Percentiles rank a stretch among this genome's conserved stretches.
Conservation (phyloP, 768 basidiomycete species). For the Leucocoprinus birnbaumii region DNA sequence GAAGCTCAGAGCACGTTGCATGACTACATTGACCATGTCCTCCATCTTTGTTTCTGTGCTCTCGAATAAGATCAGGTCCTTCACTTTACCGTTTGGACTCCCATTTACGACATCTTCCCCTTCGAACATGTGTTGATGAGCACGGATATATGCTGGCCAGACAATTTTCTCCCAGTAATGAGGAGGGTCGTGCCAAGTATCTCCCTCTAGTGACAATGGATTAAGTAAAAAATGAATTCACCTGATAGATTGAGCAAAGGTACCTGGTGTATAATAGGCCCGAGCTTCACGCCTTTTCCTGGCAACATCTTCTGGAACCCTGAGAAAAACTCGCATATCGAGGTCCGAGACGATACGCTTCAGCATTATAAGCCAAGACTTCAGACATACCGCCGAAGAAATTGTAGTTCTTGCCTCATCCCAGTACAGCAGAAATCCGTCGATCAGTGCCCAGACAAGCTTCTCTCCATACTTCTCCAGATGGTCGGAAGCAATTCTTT, state of each 20-base stretch:
- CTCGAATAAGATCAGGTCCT: constrained; percentile 55
- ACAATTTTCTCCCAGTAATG: constrained; percentile 91
- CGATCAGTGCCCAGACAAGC: constrained; percentile 80
- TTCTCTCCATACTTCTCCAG: constrained; percentile 34
- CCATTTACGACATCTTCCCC: constrained; percentile 77
- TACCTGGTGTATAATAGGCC: constrained; percentile 90
- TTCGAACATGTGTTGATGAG: constrained; percentile 71
- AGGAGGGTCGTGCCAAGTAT: constrained; percentile 88
- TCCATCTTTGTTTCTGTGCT: constrained; percentile 55
- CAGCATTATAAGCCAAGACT: not conserved
- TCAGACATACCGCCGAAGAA: not conserved
- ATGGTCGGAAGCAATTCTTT: constrained; percentile 38
- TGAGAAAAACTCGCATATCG: constrained; percentile 81
- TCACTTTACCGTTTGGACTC: constrained; percentile 43
- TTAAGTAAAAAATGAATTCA: not conserved
- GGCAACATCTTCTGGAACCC: constrained; percentile 75
- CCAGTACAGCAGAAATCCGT: constrained; percentile 95
- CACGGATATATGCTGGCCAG: constrained; percentile 89
- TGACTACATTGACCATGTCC: constrained; percentile 45
- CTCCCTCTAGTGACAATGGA: constrained; percentile 78
- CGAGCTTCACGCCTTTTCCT: constrained; percentile 74
- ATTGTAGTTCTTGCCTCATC: constrained; percentile 49
- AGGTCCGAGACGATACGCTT: constrained; percentile 70
- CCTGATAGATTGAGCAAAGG: constrained; percentile 20
- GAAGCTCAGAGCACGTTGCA: too few species aligned